Base-by-base conservation (phyloP, 148 eudicot genomes). In the Camellia granthamiana region DNA sequence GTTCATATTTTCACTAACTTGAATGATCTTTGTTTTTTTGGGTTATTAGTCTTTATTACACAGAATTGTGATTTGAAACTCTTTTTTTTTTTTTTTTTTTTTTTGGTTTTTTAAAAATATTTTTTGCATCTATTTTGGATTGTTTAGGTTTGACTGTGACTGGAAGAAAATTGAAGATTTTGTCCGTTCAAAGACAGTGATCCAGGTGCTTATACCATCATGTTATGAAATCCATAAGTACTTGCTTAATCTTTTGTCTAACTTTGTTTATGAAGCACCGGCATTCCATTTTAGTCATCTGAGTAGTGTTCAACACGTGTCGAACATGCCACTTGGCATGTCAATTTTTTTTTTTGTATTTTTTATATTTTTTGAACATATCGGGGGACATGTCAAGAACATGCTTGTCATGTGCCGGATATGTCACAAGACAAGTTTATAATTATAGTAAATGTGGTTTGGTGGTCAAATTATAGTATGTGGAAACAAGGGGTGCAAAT, bases 131-230 rank as follows among this genome's bases (percentile, higher is more conserved):
- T 19, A 23, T 65, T 63, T 11, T 72, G 69, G 78, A 47, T 75
- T 76, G 62, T 84, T 81, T 88, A 93, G 96, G 92, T 92, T 93
- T 85, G 97, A 93, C 80, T 96, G 96, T 70, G 97, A 93, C 75
- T 93, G 97, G 97, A 93, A 93, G 91, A 93, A 93, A 83, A 93
- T 93, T 71, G 97, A 93, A 92, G 97, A 93, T 78, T 93, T 93
- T 83, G 94, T 93, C 80, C 96, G 92, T 82, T 93, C 97, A 49
- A 93, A 93, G 87, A 92, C 97, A 71, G 95, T 93, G 69, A 92
- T 92, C 84, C 96, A 92, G 95, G 96, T 93, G 87, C 78, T 67
- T 80, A 41, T 66, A 82, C 84, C 67, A 82, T 54, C 80, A 49
- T 72, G 18, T 56, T 18, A 42, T 59, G 52, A 59, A 6, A 51